These are phyloP conservation scores for Calocybe indica DNA, from an alignment of 768 basidiomycete genomes.

Conservation along the genomic window DNA sequence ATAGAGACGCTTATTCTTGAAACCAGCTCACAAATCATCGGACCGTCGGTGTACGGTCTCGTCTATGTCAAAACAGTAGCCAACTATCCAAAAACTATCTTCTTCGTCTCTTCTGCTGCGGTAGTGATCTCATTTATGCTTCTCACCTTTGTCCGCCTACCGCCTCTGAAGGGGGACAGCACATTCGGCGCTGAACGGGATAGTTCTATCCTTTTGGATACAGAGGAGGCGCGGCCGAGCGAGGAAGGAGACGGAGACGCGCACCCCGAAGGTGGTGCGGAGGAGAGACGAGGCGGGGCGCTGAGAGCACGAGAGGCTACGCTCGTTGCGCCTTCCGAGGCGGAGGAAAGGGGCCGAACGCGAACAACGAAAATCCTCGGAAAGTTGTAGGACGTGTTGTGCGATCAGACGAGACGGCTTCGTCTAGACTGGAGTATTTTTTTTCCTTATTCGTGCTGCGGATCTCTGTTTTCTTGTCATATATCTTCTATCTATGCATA, in stretches of 20 bases:
- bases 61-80: conserved; percentile 69
- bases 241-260: background rate
- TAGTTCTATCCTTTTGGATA: too few relatives aligned
- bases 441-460: too few relatives aligned
- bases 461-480: too few relatives aligned
- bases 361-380: too few relatives aligned
- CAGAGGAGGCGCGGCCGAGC: too few relatives aligned
- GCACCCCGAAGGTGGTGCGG: background rate
- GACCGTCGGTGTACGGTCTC: conserved; percentile 68
- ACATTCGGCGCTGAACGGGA: background rate
- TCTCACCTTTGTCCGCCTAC: conserved; percentile 41
- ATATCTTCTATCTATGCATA: too few relatives aligned
- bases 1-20: background rate
- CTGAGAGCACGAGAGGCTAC: background rate
- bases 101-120: conserved; percentile 45
- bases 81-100: conserved; percentile 62
- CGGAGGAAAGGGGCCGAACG: too few relatives aligned
- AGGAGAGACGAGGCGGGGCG: background rate
- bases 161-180: conserved; percentile 1
- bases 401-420: too few relatives aligned
- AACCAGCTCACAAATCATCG: conserved; percentile 57
- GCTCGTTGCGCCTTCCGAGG: background rate
- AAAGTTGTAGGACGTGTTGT: too few relatives aligned
- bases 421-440: too few relatives aligned
- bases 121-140: conserved; percentile 36